Percentiles rank a stretch among this genome's conserved stretches.
Evolutionary conservation across 2,329 filamentous ascomycete genomes (phyloP).

Genomic region (Furcasterigmium sp.): DNA sequence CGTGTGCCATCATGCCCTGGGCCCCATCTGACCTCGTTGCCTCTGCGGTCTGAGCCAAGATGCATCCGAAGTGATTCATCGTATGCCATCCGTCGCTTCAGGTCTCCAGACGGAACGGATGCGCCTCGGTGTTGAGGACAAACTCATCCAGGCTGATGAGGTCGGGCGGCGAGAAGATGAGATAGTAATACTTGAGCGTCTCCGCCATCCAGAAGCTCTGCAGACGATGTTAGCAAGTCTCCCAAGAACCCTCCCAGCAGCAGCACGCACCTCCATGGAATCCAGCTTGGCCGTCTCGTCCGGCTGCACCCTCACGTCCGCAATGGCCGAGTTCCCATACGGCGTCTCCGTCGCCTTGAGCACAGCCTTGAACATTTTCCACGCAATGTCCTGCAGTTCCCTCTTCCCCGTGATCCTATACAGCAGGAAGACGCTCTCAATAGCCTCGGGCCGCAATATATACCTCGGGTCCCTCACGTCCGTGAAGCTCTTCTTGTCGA

Average conservation of each 20-base stretch:
- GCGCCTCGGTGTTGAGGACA: slow-evolving; percentile 53
- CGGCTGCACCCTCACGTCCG: slow-evolving; percentile 42
- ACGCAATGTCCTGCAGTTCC: slow-evolving; percentile 44
- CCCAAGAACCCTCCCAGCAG: slow-evolving; percentile 3
- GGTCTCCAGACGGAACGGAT: slow-evolving; percentile 28
- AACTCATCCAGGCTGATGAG: slow-evolving; percentile 62
- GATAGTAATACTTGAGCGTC: slow-evolving; percentile 71
- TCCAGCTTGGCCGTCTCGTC: slow-evolving; percentile 39
- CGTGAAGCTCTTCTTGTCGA: slow-evolving; percentile 56
- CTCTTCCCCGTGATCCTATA: slow-evolving; percentile 45
- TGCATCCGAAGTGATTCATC: too few species aligned
- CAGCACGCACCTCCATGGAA: slow-evolving; percentile 23
- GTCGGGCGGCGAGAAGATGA: slow-evolving; percentile 63
- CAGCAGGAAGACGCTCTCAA: slow-evolving; percentile 48
- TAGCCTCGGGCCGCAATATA: slow-evolving; percentile 44
- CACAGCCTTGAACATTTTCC: slow-evolving; percentile 46
- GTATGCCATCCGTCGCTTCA: not conserved
- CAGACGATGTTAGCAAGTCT: not conserved
- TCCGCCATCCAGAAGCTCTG: slow-evolving; percentile 70
- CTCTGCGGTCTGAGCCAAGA: too few species aligned
- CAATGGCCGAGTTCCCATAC: slow-evolving; percentile 42
- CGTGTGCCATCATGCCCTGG: too few species aligned
- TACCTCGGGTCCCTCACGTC: slow-evolving; percentile 46
- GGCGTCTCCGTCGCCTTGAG: slow-evolving; percentile 38
- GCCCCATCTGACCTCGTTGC: too few species aligned